phyloP scores from a whole-genome alignment of 495 filamentous ascomycete species.

The Aspergillus coremiiformis region DNA sequence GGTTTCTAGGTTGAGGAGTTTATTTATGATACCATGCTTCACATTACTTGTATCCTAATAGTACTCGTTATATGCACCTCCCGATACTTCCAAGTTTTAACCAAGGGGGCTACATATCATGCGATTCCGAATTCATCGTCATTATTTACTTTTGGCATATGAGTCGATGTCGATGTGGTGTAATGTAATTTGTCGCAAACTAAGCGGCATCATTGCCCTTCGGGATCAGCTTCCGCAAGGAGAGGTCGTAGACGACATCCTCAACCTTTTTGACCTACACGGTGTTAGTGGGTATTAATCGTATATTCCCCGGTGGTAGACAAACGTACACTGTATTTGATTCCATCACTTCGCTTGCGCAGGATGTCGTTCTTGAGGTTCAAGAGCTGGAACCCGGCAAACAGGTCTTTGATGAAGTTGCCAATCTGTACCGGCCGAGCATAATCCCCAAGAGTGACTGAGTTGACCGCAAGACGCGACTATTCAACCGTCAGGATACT shows the following conservation, averaged over 20 bases:
- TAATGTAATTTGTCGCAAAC: neutral
- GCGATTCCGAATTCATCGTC: neutral
- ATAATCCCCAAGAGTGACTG: constrained; percentile 87
- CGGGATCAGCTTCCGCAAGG: constrained; percentile 73
- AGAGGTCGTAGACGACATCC: constrained; percentile 94
- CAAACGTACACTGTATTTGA: constrained; percentile 78
- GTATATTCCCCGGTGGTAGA: neutral
- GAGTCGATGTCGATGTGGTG: neutral
- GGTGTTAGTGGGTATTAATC: constrained; percentile 1
- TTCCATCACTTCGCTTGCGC: constrained; percentile 77
- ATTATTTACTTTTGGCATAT: neutral
- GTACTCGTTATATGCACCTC: neutral
- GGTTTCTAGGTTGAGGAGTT: neutral
- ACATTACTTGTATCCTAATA: constrained; percentile 5
- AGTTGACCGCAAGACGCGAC: constrained; percentile 88
- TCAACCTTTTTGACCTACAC: constrained; percentile 84
- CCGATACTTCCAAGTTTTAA: too few relatives aligned
- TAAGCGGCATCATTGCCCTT: constrained; percentile 22
- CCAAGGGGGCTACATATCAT: neutral
- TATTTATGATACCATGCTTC: constrained; percentile 11
- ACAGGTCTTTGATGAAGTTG: constrained; percentile 88
- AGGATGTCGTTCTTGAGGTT: constrained; percentile 95
- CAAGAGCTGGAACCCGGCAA: constrained; percentile 90
- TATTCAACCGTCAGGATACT: constrained; percentile 11
- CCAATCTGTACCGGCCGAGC: constrained; percentile 75